A percentile compares a stretch with the other conserved stretches of the same genome.
Evolutionary conservation across 2,329 filamentous ascomycete genomes (phyloP).

Genomic region (Myrmaecium sp.): DNA sequence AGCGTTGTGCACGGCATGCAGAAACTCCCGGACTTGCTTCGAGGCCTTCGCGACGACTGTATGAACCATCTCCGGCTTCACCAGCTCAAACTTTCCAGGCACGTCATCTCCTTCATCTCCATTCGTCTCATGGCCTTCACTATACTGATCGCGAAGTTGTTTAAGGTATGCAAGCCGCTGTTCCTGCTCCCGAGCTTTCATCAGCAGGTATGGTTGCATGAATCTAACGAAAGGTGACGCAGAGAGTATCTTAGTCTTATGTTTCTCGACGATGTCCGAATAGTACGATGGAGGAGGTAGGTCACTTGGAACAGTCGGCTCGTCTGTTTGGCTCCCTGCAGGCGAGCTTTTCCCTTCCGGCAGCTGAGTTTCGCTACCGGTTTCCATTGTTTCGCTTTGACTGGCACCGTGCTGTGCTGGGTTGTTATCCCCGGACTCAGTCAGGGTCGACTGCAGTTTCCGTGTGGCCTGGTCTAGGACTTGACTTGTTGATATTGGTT

Average conservation of each 20-base stretch:
- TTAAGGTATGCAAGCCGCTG: constrained; percentile 67
- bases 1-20: constrained; percentile 88
- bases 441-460: neutral
- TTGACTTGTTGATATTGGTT: no score
- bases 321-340: no score
- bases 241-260: constrained; percentile 83
- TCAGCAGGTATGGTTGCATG: constrained; percentile 79
- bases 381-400: no score
- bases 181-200: constrained; percentile 83
- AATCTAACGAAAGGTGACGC: constrained; percentile 95
- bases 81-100: constrained; percentile 67
- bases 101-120: constrained; percentile 11
- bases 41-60: constrained; percentile 64
- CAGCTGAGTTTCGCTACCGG: no score
- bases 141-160: constrained; percentile 58
- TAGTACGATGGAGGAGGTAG: constrained; percentile 86
- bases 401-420: no score
- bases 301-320: constrained; percentile 18
- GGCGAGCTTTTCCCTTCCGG: no score
- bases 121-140: constrained; percentile 19
- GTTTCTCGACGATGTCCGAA: constrained; percentile 84
- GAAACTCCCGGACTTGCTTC: constrained; percentile 75
- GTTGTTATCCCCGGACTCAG: no score
- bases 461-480: no score
- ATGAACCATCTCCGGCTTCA: constrained; percentile 91